Evolutionary conservation across 345 rosid species (phyloP), one percentile per base, ranked within the genome.

Genomic region (Aquilaria yunnanensis): DNA sequence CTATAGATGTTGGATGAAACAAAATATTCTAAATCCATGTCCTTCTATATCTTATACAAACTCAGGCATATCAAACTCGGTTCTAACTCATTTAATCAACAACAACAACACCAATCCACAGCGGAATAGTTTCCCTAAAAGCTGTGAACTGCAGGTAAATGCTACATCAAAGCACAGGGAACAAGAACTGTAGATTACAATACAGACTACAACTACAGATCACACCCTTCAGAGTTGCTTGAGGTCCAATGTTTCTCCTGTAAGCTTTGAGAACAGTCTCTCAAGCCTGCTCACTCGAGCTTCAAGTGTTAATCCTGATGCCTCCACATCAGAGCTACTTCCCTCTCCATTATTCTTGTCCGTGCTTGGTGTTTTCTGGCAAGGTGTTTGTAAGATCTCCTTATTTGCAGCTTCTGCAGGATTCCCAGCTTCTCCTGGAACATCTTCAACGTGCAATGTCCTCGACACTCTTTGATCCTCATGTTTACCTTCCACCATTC

Each of bases 271-370:
- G 51, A 66, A 47, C 47, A 54, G 55, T 66, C 45, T 62, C 65
- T 63, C 71, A 62, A 74, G 74, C 66, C 49, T 67, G 52, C 37
- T 29, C 50, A 74, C 59, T 54, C 60, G 74, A 62, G 54, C 74
- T 65, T 66, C 71, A 14, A 74, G 65, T 54, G 58, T 52, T 55
- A 61, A 33, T 53, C 64, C 64, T 1, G 56, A 32, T 61, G 47
- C 41, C 37, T 69, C 65, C 48, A 48, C 7, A 0, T 30, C 50
- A 37, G 23, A 46, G 63, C 54, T 34, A 34, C 61, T 57, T 29
- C 16, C 31, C 14, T 49, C 61, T 30, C 55, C 45, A 56, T 13
- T 55, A 14, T 5, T 9, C 9, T 49, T 60, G n/a, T 62, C 48
- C 52, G 41, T 50, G 62, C 16, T 8, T 2, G 7, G 52, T 43